Conservation (phyloP, 2,329 filamentous ascomycete species). For the Fusarium annulatum region DNA sequence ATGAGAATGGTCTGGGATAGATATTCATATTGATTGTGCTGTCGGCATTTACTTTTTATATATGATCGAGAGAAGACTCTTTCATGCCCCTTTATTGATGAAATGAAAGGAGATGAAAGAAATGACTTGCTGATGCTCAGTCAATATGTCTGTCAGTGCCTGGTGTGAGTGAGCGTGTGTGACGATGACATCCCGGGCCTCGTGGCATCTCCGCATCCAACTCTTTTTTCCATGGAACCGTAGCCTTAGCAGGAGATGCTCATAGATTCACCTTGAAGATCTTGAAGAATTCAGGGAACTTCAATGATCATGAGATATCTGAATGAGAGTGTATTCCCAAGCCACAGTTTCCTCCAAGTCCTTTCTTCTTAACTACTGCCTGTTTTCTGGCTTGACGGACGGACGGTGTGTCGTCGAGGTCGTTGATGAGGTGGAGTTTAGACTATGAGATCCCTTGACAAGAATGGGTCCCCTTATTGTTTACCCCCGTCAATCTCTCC, state of each 20-base stretch:
- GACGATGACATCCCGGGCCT: conserved; percentile 40
- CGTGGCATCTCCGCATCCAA: conserved; percentile 40
- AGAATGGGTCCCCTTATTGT: conserved; percentile 15
- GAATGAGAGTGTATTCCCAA: neutral
- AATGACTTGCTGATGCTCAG: conserved; percentile 19
- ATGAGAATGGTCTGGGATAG: neutral
- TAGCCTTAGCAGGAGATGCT: neutral
- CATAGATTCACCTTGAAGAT: neutral
- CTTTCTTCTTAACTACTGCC: neutral
- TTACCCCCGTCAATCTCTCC: conserved; percentile 8
- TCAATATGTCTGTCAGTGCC: conserved; percentile 21
- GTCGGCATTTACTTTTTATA: neutral
- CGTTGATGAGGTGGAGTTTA: conserved; percentile 30
- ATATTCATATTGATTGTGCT: neutral
- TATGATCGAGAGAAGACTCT: neutral
- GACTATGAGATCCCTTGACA: conserved; percentile 32
- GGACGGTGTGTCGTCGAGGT: conserved; percentile 37
- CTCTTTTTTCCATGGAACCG: conserved; percentile 22
- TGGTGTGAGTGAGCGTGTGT: conserved; percentile 28
- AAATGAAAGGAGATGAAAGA: neutral
- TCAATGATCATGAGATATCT: neutral
- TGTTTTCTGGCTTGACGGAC: neutral
- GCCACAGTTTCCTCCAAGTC: neutral
- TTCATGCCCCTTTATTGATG: neutral
- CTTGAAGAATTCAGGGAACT: too few relatives aligned